These are phyloP conservation scores for Clonostachys chloroleuca DNA, from an alignment of 2,329 filamentous ascomycete species.

Conservation along the genomic window DNA sequence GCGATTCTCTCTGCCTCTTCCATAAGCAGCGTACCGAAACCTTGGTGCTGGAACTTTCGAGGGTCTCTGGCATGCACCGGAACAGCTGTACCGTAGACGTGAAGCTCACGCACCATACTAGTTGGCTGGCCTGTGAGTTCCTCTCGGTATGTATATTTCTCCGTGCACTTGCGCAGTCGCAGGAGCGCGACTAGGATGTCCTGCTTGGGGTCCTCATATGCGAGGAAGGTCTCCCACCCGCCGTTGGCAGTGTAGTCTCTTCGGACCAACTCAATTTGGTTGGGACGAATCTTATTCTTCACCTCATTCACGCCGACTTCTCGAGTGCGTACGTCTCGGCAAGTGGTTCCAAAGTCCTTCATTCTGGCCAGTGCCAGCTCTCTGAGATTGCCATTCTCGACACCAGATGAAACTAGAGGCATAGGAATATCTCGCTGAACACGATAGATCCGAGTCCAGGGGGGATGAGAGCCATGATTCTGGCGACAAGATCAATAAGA, in stretches of 20 bases:
- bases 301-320: slow-evolving; percentile 99
- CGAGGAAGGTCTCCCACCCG: slow-evolving; percentile 97
- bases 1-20: slow-evolving; percentile 96
- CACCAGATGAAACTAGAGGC: slow-evolving; percentile 96
- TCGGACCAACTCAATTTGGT: slow-evolving; percentile 91
- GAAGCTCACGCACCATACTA: slow-evolving; percentile 87
- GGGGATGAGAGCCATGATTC: slow-evolving; percentile 95
- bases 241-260: slow-evolving; percentile 93
- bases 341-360: slow-evolving; percentile 98
- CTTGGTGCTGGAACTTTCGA: slow-evolving; percentile 96
- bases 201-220: slow-evolving; percentile 97
- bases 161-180: slow-evolving; percentile 83
- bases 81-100: slow-evolving; percentile 97
- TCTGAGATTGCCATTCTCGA: slow-evolving; percentile 94
- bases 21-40: slow-evolving; percentile 94
- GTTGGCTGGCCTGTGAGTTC: slow-evolving; percentile 85
- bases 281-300: slow-evolving; percentile 96
- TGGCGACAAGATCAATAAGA: slow-evolving; percentile 88
- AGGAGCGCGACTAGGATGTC: slow-evolving; percentile 93
- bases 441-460: slow-evolving; percentile 97
- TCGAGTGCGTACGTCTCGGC: slow-evolving; percentile 90
- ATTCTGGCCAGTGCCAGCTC: slow-evolving; percentile 93
- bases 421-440: slow-evolving; percentile 99
- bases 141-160: slow-evolving; percentile 86
- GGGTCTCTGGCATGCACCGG: slow-evolving; percentile 93